These are phyloP conservation scores for Solanum chmielewskii DNA, from an alignment of 257 asterid genomes.

Conservation along the genomic window DNA sequence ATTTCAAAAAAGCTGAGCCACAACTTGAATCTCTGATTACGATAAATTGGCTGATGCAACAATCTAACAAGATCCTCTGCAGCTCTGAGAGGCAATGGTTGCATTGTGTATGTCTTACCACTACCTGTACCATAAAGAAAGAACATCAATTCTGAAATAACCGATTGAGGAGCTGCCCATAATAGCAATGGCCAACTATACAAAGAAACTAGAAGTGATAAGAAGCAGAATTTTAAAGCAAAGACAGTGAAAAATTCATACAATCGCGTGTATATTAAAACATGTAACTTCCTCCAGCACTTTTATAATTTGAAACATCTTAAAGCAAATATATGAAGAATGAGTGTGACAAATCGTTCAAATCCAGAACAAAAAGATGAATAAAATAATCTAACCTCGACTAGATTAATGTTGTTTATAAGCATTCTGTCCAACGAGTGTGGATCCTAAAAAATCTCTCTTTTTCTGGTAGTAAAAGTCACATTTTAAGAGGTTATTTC, in stretches of 20 bases:
- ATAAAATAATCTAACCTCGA: background rate
- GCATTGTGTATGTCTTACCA: constrained; percentile 98
- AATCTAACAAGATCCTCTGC: constrained; percentile 86
- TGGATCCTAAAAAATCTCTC: background rate
- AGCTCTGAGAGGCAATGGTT: constrained; percentile 97
- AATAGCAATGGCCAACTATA: background rate
- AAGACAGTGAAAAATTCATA: background rate
- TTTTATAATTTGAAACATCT: background rate
- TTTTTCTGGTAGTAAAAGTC: background rate
- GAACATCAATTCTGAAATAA: background rate
- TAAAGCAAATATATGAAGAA: background rate
- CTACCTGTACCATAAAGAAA: constrained; percentile 49
- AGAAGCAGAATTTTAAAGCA: background rate
- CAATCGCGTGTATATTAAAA: background rate
- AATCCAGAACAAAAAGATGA: background rate
- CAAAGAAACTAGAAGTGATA: background rate
- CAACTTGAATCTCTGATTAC: constrained; percentile 89
- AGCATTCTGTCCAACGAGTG: background rate
- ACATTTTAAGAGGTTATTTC: background rate
- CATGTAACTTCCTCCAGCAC: background rate
- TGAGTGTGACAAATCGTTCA: background rate
- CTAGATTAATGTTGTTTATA: background rate
- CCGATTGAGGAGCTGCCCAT: background rate
- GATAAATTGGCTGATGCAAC: constrained; percentile 87
- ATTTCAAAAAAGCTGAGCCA: constrained; percentile 99